phyloP scores from a whole-genome alignment of 148 eudicot species.

The Vaccinium corymbosum region DNA sequence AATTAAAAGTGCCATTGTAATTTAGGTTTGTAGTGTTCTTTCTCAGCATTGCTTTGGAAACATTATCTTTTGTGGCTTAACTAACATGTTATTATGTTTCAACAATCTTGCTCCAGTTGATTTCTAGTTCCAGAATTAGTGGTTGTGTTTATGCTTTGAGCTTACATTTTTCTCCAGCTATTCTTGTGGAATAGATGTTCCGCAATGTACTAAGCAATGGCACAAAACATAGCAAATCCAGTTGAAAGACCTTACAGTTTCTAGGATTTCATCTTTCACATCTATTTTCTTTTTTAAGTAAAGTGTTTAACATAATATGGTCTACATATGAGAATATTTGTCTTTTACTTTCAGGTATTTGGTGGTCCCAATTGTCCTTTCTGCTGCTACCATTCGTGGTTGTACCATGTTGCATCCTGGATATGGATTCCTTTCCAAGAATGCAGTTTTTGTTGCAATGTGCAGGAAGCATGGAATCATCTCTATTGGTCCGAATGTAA shows the following conservation, averaged over 20 bases:
- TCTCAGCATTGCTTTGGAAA: not conserved
- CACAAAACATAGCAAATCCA: not conserved
- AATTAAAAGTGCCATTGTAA: not conserved
- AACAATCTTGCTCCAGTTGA: not conserved
- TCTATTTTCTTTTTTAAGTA: not conserved
- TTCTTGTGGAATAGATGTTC: not conserved
- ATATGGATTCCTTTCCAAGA: slow-evolving; percentile 96
- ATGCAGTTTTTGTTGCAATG: slow-evolving; percentile 95
- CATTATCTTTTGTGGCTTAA: not conserved
- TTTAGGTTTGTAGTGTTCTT: not conserved
- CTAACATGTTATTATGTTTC: not conserved
- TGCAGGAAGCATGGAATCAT: slow-evolving; percentile 92
- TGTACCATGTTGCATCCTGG: slow-evolving; percentile 99
- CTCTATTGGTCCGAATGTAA: slow-evolving; percentile 96
- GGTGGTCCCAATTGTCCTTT: slow-evolving; percentile 83
- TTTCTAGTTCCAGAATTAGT: not conserved
- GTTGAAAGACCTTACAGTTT: not conserved
- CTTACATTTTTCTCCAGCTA: not conserved
- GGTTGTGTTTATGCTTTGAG: not conserved
- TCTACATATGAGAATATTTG: not conserved
- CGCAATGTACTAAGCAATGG: not conserved
- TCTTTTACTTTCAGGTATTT: slow-evolving; percentile 55
- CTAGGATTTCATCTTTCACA: not conserved
- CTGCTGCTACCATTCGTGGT: slow-evolving; percentile 88
- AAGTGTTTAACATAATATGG: not conserved